Percentiles rank a stretch among this genome's conserved stretches.
Conservation (phyloP, 2,329 filamentous ascomycete genomes). For the Nemania bipapillata region DNA sequence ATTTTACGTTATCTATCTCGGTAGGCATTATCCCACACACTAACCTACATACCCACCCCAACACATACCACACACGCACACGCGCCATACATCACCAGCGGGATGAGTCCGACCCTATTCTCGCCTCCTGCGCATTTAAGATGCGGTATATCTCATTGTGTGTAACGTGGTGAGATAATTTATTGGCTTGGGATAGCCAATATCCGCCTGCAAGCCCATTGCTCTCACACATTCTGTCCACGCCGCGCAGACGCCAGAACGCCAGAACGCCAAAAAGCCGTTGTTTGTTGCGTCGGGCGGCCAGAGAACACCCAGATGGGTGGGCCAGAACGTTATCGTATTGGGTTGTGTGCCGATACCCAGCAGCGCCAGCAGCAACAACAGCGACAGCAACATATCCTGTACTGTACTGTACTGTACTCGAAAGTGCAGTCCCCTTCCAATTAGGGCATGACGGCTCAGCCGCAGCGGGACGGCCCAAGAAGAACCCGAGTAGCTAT, state of each 20-base stretch:
- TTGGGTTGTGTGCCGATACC: neutral
- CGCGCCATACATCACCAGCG: too few species aligned
- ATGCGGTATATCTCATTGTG: slow-evolving; percentile 5
- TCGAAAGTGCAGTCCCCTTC: neutral
- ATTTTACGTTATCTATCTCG: slow-evolving; percentile 31
- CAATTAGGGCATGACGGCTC: neutral
- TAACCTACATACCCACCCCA: too few species aligned
- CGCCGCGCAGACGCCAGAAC: neutral
- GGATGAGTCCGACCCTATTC: too few species aligned
- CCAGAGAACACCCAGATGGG: neutral
- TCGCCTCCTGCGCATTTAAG: too few species aligned
- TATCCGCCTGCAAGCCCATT: slow-evolving; percentile 4
- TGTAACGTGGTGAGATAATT: neutral
- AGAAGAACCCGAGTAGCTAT: neutral
- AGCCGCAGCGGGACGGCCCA: slow-evolving; percentile 20
- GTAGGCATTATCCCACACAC: too few species aligned
- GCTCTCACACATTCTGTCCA: neutral
- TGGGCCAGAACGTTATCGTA: neutral
- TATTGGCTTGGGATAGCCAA: slow-evolving; percentile 15
- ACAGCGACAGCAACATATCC: too few species aligned
- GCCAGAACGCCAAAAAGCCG: neutral
- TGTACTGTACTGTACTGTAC: too few species aligned
- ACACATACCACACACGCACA: neutral
- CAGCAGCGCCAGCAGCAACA: too few species aligned
- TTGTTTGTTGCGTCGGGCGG: slow-evolving; percentile 8